Evolutionary conservation across 805 yeast genomes (phyloP).

Genomic region (Scheffersomyces amazonensis): DNA sequence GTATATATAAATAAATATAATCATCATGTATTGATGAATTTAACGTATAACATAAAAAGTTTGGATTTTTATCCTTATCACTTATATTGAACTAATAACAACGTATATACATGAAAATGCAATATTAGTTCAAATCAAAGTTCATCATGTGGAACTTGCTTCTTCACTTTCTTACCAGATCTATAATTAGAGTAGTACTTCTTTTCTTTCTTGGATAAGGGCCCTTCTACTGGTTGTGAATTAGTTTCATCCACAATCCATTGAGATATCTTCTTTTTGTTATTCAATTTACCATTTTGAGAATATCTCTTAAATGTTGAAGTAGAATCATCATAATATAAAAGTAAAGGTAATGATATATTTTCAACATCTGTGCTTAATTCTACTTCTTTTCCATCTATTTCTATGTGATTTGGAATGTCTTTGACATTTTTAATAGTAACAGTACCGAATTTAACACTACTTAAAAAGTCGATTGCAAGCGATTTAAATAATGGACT

Average conservation of each 20-base stretch:
- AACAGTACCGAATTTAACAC: constrained; percentile 46
- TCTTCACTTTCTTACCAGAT: constrained; percentile 21
- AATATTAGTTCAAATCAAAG: too few species aligned
- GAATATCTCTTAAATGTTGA: constrained; percentile 19
- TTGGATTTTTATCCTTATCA: too few species aligned
- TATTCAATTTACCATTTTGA: constrained; percentile 19
- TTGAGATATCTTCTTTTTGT: constrained; percentile 27
- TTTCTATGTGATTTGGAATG: constrained; percentile 6
- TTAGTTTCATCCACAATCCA: constrained; percentile 29
- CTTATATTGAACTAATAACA: too few species aligned
- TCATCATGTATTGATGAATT: too few species aligned
- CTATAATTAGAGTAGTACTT: constrained; percentile 28
- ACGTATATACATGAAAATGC: too few species aligned
- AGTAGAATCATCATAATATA: constrained; percentile 18
- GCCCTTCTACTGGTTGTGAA: constrained; percentile 33
- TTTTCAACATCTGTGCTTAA: constrained; percentile 17
- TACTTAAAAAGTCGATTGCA: constrained; percentile 65
- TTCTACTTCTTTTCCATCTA: constrained; percentile 17
- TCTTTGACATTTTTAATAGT: constrained; percentile 24
- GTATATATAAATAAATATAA: too few species aligned
- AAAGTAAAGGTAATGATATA: constrained; percentile 22
- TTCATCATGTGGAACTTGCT: constrained; percentile 7
- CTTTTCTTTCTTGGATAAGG: constrained; percentile 30
- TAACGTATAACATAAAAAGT: too few species aligned
- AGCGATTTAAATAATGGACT: constrained; percentile 61